phyloP scores from a whole-genome alignment of 257 asterid species.

The Petunia axillaris region DNA sequence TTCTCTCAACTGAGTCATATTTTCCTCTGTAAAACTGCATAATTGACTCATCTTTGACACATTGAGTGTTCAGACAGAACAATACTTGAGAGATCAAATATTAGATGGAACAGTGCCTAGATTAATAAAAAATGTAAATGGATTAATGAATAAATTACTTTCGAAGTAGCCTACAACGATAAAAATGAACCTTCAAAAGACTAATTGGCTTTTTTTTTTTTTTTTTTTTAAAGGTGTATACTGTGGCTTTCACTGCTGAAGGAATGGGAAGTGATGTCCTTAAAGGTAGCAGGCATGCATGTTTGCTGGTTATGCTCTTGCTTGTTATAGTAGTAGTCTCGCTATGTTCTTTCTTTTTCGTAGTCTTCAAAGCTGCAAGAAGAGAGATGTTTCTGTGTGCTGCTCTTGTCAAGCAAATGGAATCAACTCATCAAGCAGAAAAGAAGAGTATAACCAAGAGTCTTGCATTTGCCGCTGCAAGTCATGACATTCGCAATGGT shows the following conservation, averaged over 20 bases:
- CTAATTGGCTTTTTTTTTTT: not conserved
- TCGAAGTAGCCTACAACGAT: not conserved
- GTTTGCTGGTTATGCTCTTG: conserved; percentile 27
- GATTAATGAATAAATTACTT: not conserved
- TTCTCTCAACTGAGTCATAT: not conserved
- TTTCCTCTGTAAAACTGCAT: not conserved
- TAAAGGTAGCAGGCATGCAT: not conserved
- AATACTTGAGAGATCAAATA: not conserved
- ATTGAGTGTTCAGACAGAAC: not conserved
- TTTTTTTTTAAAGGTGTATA: conserved; percentile 40
- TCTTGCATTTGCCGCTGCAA: conserved; percentile 42
- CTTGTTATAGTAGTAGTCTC: conserved; percentile 26
- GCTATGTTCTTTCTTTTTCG: conserved; percentile 28
- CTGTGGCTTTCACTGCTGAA: conserved; percentile 20
- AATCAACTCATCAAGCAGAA: conserved; percentile 47
- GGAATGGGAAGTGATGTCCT: conserved; percentile 31
- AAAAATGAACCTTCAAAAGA: not conserved
- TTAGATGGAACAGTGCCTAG: not conserved
- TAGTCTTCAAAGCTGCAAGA: conserved; percentile 26
- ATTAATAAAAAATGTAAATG: not conserved
- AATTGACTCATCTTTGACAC: not conserved
- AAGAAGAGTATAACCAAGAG: conserved; percentile 50
- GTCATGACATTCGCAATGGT: conserved; percentile 49
- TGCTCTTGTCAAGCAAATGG: conserved; percentile 42
- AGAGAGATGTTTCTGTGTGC: conserved; percentile 35